phyloP scores from a whole-genome alignment of 2,329 filamentous ascomycete genomes.

The Geosmithia morbida region DNA sequence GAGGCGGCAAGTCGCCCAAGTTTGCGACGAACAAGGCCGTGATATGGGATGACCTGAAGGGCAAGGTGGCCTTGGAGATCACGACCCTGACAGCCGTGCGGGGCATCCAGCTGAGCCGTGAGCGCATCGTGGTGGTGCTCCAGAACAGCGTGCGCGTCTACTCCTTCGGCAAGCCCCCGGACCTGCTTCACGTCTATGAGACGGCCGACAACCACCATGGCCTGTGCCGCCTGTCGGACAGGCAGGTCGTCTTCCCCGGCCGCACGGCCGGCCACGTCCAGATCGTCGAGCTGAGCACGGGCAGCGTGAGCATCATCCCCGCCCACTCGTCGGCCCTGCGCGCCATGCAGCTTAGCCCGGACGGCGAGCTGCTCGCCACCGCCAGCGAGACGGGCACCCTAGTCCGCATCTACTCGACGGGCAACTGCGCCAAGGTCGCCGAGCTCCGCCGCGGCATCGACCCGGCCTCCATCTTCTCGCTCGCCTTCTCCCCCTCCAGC shows the following conservation, averaged over 20 bases:
- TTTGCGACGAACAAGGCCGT: constrained; percentile 81
- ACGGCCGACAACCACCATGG: constrained; percentile 77
- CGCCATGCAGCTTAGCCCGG: constrained; percentile 64
- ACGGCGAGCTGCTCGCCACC: constrained; percentile 73
- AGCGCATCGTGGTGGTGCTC: constrained; percentile 66
- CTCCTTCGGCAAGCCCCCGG: constrained; percentile 58
- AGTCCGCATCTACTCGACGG: constrained; percentile 71
- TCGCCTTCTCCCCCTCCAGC: constrained; percentile 75
- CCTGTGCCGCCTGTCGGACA: constrained; percentile 61
- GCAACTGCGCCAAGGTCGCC: constrained; percentile 63
- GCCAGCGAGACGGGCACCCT: constrained; percentile 87
- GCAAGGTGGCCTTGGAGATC: constrained; percentile 59
- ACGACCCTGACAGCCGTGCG: constrained; percentile 70
- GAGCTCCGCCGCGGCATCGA: constrained; percentile 86
- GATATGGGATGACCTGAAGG: constrained; percentile 82
- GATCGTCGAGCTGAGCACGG: constrained; percentile 61
- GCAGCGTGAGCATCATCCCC: constrained; percentile 84
- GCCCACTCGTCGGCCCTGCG: constrained; percentile 71
- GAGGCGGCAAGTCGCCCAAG: constrained; percentile 73
- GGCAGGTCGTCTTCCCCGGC: constrained; percentile 73
- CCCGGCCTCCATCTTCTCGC: constrained; percentile 70
- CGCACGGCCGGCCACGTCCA: constrained; percentile 79
- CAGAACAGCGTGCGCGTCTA: constrained; percentile 74
- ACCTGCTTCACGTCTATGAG: constrained; percentile 62
- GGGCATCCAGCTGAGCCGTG: constrained; percentile 62